Percentiles rank a stretch among this genome's conserved stretches.
These are phyloP conservation scores for Brassica cretica DNA, from an alignment of 345 rosid species.

Conservation along the genomic window DNA sequence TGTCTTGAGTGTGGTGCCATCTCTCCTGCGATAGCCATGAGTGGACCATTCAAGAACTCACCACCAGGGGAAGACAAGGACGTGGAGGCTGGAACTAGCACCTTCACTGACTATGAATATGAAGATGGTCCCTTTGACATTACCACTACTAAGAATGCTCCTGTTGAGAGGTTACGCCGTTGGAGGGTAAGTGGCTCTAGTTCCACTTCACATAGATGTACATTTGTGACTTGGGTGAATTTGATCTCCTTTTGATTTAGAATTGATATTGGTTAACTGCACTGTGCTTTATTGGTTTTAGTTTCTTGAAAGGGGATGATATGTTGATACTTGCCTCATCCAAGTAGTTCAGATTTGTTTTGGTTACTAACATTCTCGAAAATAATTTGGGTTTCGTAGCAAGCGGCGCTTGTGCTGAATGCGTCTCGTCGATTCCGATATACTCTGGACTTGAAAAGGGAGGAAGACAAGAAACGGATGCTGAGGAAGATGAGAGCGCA, in stretches of 20 bases:
- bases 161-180: constrained; percentile 60
- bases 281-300: neutral
- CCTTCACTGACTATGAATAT: constrained; percentile 12
- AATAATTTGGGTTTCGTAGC: constrained; percentile 48
- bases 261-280: neutral
- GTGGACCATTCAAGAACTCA: constrained; percentile 38
- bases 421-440: constrained; percentile 97
- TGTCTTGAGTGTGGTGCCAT: constrained; percentile 44
- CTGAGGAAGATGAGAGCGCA: constrained; percentile 78
- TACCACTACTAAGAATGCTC: constrained; percentile 68
- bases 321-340: neutral
- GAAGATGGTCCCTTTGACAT: constrained; percentile 62
- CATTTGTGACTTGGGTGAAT: neutral
- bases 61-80: constrained; percentile 45
- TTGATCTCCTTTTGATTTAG: neutral
- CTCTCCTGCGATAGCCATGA: constrained; percentile 63
- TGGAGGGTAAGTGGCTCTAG: constrained; percentile 67
- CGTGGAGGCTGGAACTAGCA: constrained; percentile 50
- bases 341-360: neutral
- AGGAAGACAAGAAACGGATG: constrained; percentile 64
- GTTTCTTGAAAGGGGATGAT: neutral
- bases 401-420: constrained; percentile 94
- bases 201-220: neutral
- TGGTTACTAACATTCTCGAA: neutral
- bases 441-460: constrained; percentile 88